phyloP scores from a whole-genome alignment of 768 basidiomycete genomes.

The Kondoa subrosea region DNA sequence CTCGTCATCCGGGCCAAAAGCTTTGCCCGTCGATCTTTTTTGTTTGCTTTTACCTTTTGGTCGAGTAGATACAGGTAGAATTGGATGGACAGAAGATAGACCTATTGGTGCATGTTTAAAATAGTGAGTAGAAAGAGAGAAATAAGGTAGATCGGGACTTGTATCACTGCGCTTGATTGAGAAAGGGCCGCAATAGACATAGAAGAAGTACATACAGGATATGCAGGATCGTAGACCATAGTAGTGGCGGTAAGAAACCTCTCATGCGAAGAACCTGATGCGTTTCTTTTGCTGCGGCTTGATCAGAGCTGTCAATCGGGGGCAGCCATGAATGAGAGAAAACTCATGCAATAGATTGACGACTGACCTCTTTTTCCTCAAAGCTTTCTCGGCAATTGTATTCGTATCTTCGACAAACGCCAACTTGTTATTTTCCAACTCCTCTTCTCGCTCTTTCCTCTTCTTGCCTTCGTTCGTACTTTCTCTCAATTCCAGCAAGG shows the following conservation, averaged over 20 bases:
- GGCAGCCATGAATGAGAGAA: no score
- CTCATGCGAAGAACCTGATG: not conserved
- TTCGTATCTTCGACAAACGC: not conserved
- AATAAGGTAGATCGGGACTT: not conserved
- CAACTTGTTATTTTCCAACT: no score
- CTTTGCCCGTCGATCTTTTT: not conserved
- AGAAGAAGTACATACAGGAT: not conserved
- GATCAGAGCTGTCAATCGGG: no score
- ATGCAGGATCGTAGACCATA: not conserved
- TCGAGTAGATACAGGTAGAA: not conserved
- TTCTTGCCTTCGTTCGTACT: no score
- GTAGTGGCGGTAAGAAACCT: not conserved
- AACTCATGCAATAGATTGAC: no score
- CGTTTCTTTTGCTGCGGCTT: not conserved
- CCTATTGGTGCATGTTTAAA: not conserved
- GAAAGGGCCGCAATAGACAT: not conserved
- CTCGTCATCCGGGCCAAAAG: not conserved
- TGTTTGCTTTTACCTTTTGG: not conserved
- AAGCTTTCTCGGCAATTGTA: no score
- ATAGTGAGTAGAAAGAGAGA: not conserved
- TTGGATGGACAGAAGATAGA: not conserved
- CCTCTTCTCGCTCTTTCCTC: no score
- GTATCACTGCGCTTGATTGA: not conserved
- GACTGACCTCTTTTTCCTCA: no score
- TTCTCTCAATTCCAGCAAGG: no score